Base-by-base conservation (phyloP, 768 basidiomycete species). In the Cystobasidium tubakii region DNA sequence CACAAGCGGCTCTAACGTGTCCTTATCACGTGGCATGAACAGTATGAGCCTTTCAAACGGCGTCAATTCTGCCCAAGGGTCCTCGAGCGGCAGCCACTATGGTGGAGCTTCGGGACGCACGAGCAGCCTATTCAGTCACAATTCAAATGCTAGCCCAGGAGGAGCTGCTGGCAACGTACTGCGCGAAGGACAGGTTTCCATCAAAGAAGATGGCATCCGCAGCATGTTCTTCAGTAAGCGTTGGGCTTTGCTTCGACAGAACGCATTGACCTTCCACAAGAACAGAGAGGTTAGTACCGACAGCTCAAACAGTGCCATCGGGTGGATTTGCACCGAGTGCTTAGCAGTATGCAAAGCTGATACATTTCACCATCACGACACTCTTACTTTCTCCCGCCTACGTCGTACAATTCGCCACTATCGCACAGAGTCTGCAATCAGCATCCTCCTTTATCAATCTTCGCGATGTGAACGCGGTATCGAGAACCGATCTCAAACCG, bases 191-290 rank as follows among this genome's bases (percentile, higher is more conserved):
- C 83, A 83, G 53, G 92, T 90, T 55, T 89, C 86, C 80, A 84
- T 95, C 78, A 98, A 98, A 84, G 95, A 99, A 81, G 94, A 96
- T 63, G 90, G 92, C 0, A 88, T 97, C 76, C 88, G 90, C 1
- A 90, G 89, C 75, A 93, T 91, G 85, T 85, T 96, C 63, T 97
- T 94, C 88, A 87, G 89, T 81, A 86, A 89, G 79, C 90, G 91
- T 81, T 97, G 90, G 89, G 83, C 97, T 71, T 85, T 95, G 3
- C 84, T 99, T 75, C 89, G 87, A 78, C 91, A 92, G 62, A 85
- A 87, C 77, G 84, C 87, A 10, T 81, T 99, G 60, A 85, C 86
- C 23, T 86, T 98, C 73, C 91, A 92, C 80, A 97, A 93, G 84
- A 90, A 86, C 78, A 95, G 97, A 86, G 94, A 93, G 79, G 77